A percentile compares a stretch with the other conserved stretches of the same genome.
Conservation (phyloP, 2,329 filamentous ascomycete genomes). For the Eurotiales sp. region DNA sequence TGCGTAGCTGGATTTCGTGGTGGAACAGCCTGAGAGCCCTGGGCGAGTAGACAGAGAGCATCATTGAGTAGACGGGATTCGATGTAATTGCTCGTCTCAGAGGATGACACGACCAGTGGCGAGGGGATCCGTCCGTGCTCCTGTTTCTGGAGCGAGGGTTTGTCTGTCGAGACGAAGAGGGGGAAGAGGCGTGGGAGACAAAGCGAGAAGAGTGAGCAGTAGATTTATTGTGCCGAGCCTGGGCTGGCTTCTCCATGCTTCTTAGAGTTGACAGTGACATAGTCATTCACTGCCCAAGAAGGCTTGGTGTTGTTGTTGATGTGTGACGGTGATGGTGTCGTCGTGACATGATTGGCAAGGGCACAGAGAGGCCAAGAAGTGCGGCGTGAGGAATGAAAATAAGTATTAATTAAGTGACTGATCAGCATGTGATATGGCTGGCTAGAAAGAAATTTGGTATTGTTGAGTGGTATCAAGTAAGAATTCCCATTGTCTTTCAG, state of each 20-base stretch:
- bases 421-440: no score
- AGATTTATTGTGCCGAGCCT: neutral
- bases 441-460: no score
- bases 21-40: neutral
- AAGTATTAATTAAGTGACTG: no score
- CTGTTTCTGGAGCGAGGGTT: neutral
- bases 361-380: no score
- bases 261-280: neutral
- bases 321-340: neutral
- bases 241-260: neutral
- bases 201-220: neutral
- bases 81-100: neutral
- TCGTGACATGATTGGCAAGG: neutral
- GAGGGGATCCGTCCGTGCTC: neutral
- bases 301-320: neutral
- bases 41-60: neutral
- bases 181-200: neutral
- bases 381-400: no score
- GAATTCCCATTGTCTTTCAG: no score
- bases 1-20: neutral
- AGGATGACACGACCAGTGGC: neutral
- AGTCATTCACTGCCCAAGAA: neutral
- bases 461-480: no score
- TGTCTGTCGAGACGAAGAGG: neutral
- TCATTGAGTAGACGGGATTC: neutral